phyloP scores from a whole-genome alignment of 2,329 filamentous ascomycete genomes.

The Aureobasidium pullulans region DNA sequence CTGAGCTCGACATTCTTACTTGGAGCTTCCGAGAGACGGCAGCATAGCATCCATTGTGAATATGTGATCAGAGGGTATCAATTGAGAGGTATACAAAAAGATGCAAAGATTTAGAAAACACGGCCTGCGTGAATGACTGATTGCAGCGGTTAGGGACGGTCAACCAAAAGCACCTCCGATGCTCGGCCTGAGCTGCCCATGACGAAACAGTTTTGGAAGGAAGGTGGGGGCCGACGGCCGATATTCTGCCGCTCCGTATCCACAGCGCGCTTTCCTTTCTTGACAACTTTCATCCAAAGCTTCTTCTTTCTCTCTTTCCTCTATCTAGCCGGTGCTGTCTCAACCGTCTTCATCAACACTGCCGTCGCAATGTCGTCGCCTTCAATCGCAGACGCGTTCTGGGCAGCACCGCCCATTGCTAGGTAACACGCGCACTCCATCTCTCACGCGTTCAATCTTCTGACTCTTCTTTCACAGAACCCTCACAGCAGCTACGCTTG shows the following conservation, averaged over 20 bases:
- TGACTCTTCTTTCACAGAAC: slow-evolving; percentile 54
- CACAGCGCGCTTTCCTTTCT: slow-evolving; percentile 8
- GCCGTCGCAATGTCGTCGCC: slow-evolving; percentile 10
- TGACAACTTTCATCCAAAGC: slow-evolving; percentile 4
- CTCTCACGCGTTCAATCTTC: slow-evolving; percentile 23
- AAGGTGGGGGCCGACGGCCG: slow-evolving; percentile 1
- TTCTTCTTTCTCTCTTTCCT: background rate
- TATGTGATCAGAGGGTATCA: background rate
- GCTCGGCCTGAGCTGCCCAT: background rate
- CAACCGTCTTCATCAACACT: slow-evolving; percentile 17
- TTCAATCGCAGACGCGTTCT: slow-evolving; percentile 50
- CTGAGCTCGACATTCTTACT: slow-evolving; percentile 24
- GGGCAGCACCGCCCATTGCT: slow-evolving; percentile 58
- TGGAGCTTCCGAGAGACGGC: slow-evolving; percentile 19
- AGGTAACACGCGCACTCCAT: slow-evolving; percentile 42
- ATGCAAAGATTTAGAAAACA: background rate
- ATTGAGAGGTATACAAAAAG: slow-evolving; percentile 3
- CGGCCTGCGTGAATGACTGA: slow-evolving; percentile 16
- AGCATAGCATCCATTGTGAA: slow-evolving; percentile 32
- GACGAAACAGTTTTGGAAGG: background rate
- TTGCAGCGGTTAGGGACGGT: too few relatives aligned
- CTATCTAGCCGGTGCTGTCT: slow-evolving; percentile 9
- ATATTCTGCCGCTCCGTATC: background rate
- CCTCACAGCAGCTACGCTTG: slow-evolving; percentile 56
- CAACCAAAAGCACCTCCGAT: background rate